Conservation (phyloP, 805 yeast species). For the Nakazawaea wyomingensis region DNA sequence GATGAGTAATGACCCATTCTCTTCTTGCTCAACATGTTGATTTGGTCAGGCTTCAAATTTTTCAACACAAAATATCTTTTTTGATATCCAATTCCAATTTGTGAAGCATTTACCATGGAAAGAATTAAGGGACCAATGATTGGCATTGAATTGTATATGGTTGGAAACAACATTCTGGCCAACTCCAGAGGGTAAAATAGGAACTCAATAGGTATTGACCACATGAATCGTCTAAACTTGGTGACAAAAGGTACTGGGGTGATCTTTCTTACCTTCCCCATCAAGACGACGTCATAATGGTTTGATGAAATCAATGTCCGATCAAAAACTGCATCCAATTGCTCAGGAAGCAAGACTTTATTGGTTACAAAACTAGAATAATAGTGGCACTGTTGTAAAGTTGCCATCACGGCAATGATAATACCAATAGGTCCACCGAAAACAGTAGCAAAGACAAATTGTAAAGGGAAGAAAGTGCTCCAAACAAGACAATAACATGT, state of each 20-base stretch:
- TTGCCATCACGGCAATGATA: conserved; percentile 2
- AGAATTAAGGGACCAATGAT: conserved; percentile 27
- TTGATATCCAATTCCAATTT: conserved; percentile 23
- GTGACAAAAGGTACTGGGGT: conserved; percentile 27
- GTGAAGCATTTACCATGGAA: conserved; percentile 21
- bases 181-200: conserved; percentile 4
- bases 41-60: conserved; percentile 27
- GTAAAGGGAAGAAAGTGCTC: conserved; percentile 9
- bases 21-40: conserved; percentile 26
- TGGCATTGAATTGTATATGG: conserved; percentile 19
- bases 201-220: conserved; percentile 21
- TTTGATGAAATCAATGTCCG: conserved; percentile 29
- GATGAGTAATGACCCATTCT: conserved; percentile 34
- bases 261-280: conserved; percentile 25
- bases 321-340: conserved; percentile 23
- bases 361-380: conserved; percentile 11
- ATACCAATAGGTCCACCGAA: conserved; percentile 12
- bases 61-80: conserved; percentile 24
- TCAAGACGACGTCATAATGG: conserved; percentile 27
- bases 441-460: conserved; percentile 5
- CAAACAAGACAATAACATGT: conserved; percentile 3
- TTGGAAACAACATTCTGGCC: conserved; percentile 4
- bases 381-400: conserved; percentile 13
- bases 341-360: conserved; percentile 9
- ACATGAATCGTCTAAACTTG: conserved; percentile 22